phyloP scores from a whole-genome alignment of 2,329 filamentous ascomycete genomes.

The Hymenoscyphus infarciens region DNA sequence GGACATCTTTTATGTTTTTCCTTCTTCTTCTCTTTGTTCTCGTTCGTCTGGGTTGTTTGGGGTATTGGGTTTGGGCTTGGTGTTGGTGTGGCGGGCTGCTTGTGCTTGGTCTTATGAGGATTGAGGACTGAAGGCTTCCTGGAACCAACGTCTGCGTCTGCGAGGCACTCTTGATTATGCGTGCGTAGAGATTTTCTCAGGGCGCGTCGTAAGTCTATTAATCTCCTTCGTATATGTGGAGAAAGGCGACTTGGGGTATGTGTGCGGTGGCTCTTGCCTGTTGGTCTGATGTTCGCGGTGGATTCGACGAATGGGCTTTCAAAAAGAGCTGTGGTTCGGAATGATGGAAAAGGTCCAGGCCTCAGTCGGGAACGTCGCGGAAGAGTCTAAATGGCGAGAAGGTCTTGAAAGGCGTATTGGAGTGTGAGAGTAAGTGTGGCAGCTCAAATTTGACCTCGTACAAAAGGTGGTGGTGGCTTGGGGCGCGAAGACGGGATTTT shows the following conservation, averaged over 20 bases:
- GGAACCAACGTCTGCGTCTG: not conserved
- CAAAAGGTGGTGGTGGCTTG: not conserved
- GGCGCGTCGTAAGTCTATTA: not conserved
- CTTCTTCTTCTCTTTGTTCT: not conserved
- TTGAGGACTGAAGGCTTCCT: not conserved
- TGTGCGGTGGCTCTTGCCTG: not conserved
- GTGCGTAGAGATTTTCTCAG: not conserved
- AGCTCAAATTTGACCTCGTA: not conserved
- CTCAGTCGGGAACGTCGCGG: not conserved
- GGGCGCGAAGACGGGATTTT: conserved; percentile 11
- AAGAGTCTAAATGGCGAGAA: not conserved
- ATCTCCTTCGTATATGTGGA: too few relatives aligned
- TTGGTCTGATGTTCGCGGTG: not conserved
- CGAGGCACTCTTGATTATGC: not conserved
- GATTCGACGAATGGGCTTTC: not conserved
- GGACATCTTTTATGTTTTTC: conserved; percentile 54
- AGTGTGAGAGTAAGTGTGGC: not conserved
- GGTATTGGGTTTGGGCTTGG: not conserved
- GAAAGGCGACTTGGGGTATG: not conserved
- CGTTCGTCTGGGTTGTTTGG: too few relatives aligned
- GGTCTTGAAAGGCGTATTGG: not conserved
- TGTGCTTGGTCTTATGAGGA: not conserved
- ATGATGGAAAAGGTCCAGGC: not conserved
- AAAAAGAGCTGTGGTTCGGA: not conserved
- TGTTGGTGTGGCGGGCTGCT: not conserved